Conservation (phyloP, 352 stramenopile species). For the Phytophthora ramorum region DNA sequence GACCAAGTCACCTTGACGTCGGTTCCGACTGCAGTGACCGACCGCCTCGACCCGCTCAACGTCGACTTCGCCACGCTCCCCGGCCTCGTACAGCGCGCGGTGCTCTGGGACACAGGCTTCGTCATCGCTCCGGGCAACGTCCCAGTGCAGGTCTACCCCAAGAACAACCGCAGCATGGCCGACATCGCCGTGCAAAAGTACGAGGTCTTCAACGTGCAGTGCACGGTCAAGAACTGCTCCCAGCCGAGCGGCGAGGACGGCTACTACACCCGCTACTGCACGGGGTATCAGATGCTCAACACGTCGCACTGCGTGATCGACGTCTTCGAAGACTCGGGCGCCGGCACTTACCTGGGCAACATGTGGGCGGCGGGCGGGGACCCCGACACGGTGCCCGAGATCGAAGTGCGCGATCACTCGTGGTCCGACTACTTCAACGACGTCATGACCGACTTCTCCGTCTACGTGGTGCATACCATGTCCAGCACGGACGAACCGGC, state of each 20-base stretch:
- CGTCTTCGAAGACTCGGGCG: conserved; percentile 8
- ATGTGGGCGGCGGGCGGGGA: conserved; percentile 39
- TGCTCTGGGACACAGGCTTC: conserved; percentile 48
- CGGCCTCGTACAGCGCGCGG: conserved; percentile 34
- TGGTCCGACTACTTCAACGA: conserved; percentile 17
- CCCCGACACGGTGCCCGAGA: conserved; percentile 16
- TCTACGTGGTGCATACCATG: conserved; percentile 36
- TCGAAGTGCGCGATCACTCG: conserved; percentile 28
- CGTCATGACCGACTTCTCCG: conserved; percentile 14
- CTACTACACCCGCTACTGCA: conserved; percentile 35
- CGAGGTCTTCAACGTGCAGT: conserved; percentile 21
- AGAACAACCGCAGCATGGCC: conserved; percentile 30
- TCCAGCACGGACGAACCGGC: conserved; percentile 9
- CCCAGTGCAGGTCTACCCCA: conserved; percentile 24
- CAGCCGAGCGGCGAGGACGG: conserved; percentile 20
- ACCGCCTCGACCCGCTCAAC: conserved; percentile 21
- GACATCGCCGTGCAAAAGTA: conserved; percentile 23
- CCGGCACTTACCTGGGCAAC: conserved; percentile 19
- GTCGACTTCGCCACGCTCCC: conserved; percentile 28
- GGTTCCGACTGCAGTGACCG: conserved; percentile 16
- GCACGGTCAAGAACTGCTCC: conserved; percentile 27
- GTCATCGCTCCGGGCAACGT: conserved; percentile 13
- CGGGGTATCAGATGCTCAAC: conserved; percentile 42
- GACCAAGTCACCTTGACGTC: conserved; percentile 13
- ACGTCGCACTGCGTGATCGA: conserved; percentile 37